Percentiles rank a stretch among this genome's conserved stretches.
Evolutionary conservation across 139 green algal species (phyloP).

Genomic region (Tetraselmis chui): DNA sequence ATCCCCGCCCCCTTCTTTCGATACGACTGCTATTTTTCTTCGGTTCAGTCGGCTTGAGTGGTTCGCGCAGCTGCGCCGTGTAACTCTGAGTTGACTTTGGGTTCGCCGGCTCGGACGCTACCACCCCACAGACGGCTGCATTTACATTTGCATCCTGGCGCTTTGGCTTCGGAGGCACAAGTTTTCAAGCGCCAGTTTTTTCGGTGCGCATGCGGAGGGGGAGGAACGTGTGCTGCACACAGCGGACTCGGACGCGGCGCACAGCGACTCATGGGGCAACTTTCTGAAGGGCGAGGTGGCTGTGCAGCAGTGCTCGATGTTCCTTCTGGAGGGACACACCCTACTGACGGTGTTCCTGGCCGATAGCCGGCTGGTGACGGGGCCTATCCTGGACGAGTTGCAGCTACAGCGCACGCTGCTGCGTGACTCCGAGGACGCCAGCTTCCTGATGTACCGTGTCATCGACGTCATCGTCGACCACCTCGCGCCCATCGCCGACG

Average conservation of each 20-base stretch:
- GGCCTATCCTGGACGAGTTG: slow-evolving; percentile 7
- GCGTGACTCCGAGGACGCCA: slow-evolving; percentile 26
- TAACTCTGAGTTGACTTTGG: too few relatives aligned
- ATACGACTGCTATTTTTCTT: too few relatives aligned
- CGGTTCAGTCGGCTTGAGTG: too few relatives aligned
- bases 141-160: neutral
- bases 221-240: too few relatives aligned
- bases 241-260: too few relatives aligned
- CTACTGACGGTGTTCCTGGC: slow-evolving; percentile 15
- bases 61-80: too few relatives aligned
- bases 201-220: neutral
- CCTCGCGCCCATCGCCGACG: neutral
- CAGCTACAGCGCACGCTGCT: slow-evolving; percentile 10
- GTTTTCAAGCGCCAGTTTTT: too few relatives aligned
- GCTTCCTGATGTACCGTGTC: slow-evolving; percentile 12
- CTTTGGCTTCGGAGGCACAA: neutral
- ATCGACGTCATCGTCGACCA: slow-evolving; percentile 6
- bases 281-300: neutral
- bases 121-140: neutral
- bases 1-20: too few relatives aligned
- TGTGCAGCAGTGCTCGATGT: neutral
- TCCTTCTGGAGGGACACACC: slow-evolving; percentile 10
- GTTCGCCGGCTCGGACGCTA: too few relatives aligned
- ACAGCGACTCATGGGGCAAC: neutral
- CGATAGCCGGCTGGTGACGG: neutral